Conservation (phyloP, 169 alveolate species). For the Plasmodium inui region DNA sequence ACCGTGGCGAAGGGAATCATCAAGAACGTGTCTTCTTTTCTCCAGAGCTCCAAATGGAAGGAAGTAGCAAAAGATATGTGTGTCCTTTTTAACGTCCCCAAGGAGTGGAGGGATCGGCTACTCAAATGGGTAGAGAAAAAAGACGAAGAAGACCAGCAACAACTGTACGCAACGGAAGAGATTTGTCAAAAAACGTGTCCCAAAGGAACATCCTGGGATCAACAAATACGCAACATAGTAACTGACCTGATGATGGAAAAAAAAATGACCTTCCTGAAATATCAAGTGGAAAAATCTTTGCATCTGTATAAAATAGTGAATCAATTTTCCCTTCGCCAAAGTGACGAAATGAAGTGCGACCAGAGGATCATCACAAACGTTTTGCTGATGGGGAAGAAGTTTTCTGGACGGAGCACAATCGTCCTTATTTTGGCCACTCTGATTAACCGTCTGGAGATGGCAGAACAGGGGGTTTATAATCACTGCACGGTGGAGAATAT, state of each 20-base stretch:
- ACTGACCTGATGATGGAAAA: neutral
- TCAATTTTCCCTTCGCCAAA: neutral
- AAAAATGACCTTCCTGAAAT: constrained; percentile 22
- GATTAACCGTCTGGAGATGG: neutral
- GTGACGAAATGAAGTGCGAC: neutral
- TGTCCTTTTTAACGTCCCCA: constrained; percentile 5
- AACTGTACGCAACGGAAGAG: neutral
- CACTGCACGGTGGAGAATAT: constrained; percentile 15
- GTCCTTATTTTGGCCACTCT: neutral
- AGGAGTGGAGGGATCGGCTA: neutral
- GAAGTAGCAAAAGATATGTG: constrained; percentile 20
- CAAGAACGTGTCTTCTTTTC: neutral
- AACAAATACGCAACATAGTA: neutral
- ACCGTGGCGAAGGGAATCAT: constrained; percentile 3
- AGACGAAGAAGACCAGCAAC: constrained; percentile 9
- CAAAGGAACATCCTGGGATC: neutral
- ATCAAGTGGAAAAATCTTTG: constrained; percentile 31
- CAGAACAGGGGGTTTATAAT: neutral
- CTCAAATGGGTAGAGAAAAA: constrained; percentile 6
- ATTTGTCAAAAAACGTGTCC: neutral
- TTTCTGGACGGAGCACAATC: constrained; percentile 28
- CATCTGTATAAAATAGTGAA: constrained; percentile 14
- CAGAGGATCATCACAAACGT: constrained; percentile 11
- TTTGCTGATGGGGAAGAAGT: constrained; percentile 33
- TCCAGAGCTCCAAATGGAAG: neutral